phyloP scores from a whole-genome alignment of 768 basidiomycete species.

The Sistotremastrum suecicum region DNA sequence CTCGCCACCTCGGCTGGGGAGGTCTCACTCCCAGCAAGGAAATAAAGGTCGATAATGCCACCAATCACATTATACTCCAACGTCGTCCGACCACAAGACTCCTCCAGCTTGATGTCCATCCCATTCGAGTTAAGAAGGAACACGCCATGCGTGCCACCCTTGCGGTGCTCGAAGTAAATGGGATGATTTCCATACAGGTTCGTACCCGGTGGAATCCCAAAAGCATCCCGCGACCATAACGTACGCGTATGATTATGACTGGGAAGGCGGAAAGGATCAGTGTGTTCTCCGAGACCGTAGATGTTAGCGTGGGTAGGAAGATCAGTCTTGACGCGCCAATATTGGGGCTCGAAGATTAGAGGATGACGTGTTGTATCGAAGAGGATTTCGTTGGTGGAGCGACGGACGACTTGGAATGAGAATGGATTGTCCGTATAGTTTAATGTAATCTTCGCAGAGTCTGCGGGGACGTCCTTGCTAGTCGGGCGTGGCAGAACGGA shows the following conservation, averaged over 20 bases:
- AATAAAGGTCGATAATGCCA: constrained; percentile 66
- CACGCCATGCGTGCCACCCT: constrained; percentile 54
- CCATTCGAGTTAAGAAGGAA: constrained; percentile 58
- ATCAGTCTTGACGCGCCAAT: constrained; percentile 53
- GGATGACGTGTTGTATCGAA: constrained; percentile 48
- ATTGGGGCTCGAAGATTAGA: constrained; percentile 66
- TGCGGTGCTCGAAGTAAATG: constrained; percentile 56
- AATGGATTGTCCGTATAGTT: constrained; percentile 46
- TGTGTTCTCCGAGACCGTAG: constrained; percentile 69
- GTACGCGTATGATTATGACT: constrained; percentile 27
- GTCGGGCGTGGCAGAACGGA: constrained; percentile 44
- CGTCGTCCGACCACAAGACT: constrained; percentile 19
- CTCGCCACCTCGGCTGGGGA: constrained; percentile 43
- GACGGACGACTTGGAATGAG: constrained; percentile 41
- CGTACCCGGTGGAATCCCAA: constrained; percentile 38
- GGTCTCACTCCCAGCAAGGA: constrained; percentile 50
- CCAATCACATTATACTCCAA: constrained; percentile 71
- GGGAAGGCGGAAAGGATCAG: constrained; percentile 46
- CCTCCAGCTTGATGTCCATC: constrained; percentile 60
- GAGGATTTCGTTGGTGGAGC: constrained; percentile 34
- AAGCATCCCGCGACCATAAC: constrained; percentile 56
- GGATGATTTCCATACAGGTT: constrained; percentile 68
- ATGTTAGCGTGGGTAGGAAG: constrained; percentile 51
- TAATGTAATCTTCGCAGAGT: constrained; percentile 36
- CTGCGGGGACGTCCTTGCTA: constrained; percentile 15